Evolutionary conservation across 176 grass and related monocot species (phyloP), one percentile per base, ranked within the genome.

Genomic region (Typha latifolia): DNA sequence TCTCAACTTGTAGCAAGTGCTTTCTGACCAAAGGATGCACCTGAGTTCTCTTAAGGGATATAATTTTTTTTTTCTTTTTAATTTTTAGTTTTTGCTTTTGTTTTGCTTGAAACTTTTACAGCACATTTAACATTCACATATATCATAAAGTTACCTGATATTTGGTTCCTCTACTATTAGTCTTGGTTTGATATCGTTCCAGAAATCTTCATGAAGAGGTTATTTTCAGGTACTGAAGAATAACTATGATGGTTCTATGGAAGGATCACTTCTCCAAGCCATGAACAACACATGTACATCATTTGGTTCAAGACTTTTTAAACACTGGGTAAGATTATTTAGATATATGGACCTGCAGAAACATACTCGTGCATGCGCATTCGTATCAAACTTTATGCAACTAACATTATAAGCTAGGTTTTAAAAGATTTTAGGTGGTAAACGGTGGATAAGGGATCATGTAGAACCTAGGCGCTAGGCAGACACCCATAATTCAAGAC

Each of bases 271-370:
- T 56, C 84, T 86, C 69, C 92, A 84, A 86, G 74, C 74, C 62
- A 91, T 96, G 88, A 91, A 96, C 72, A 85, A 89, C 72, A 91
- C 92, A 67, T 84, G 79, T 66, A 96, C 92, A 61, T 59, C 82
- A 75, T 96, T 86, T 84, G 92, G 92, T 49, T 96, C 88, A 32
- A 89, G 92, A 53, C 81, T 89, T 55, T 80, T 96, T 79, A 91
- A 82, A 76, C 86, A 86, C 66, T 96, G 92, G 92, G 92, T 91
- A 91, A 79, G 81, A 52, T 49, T 69, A 3, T 15, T 8, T 23
- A 6, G 19, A 22, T 3, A 24, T 3, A 50, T 49, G 12, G n/a
- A 55, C 14, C 5, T 13, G 24, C n/a, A 18, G 15, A 7, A 18
- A 57, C 19, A 20, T 4, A 20, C 15, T 37, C 16, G 20, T 8